Evolutionary conservation across 1,284 basidiomycete species (phyloP), one percentile per base, ranked within the genome.

Genomic region (Baeospora myosura): DNA sequence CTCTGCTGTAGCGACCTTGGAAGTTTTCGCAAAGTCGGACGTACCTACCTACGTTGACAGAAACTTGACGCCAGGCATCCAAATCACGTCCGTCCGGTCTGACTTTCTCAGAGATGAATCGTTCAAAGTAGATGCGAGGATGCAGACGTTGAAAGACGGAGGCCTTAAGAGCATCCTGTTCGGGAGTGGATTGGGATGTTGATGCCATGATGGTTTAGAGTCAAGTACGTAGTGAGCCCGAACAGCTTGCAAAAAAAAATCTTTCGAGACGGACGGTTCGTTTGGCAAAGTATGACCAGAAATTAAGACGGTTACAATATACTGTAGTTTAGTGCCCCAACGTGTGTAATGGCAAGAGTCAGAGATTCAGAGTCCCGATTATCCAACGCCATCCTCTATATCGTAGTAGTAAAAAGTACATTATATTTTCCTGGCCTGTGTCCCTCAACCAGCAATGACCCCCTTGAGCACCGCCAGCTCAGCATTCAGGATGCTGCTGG

Each of bases 401-500:
- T 23, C 22, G 23, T 31, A 26, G 40, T 12, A 20, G 30, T 10
- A 22, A 3, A 3, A 21, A 26, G 10, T n/a, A 11, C 29, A 41
- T 12, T 41, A 22, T 20, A 18, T 21, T 1, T 28, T 20, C 30
- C 41, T 28, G 8, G 8, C 26, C 26, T 8, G 8, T 28, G 8
- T n/a, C 26, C 26, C n/a, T 28, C 26, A 44, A n/a, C 18, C 29
- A 21, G 8, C 32, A n/a, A 80, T 55, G 41, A 84, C 66, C 8
- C 88, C 90, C 65, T 88, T 91, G 42, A 86, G 64, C 3, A 95
- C 78, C n/a, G 93, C 94, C 29, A 89, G 69, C 71, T 98, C 95
- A 3, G 95, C 96, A 61, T 98, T 98, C 61, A 98, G 95, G 60
- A 99, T 90, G 47, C 89, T 93, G 54, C 88, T 92, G 34, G 96